phyloP scores from a whole-genome alignment of 768 basidiomycete species.

The Boletus vermiculosoides region DNA sequence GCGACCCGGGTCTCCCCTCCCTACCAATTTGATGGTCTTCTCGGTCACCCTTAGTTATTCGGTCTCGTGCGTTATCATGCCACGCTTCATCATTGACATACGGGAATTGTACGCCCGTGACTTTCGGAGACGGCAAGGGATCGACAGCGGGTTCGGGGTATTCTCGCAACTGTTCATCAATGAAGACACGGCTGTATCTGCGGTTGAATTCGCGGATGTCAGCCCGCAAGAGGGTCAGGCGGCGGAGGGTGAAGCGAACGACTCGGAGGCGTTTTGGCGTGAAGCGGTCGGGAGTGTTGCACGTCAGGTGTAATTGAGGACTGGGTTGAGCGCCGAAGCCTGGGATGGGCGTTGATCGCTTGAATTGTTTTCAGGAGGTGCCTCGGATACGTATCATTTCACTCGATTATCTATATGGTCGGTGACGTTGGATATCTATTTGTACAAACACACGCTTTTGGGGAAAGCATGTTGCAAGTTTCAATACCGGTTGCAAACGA shows the following conservation, averaged over 20 bases:
- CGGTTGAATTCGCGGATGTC: not conserved
- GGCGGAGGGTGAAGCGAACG: not conserved
- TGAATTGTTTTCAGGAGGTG: not conserved
- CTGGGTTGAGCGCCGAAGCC: not conserved
- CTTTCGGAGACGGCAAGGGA: not conserved
- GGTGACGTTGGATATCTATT: not conserved
- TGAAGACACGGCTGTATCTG: not conserved
- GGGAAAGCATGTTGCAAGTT: too few species aligned
- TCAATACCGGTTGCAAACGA: too few species aligned
- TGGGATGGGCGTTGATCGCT: not conserved
- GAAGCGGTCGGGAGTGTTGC: too few species aligned
- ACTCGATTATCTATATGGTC: not conserved
- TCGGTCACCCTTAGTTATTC: constrained; percentile 1
- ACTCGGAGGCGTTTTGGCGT: not conserved
- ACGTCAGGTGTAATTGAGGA: not conserved
- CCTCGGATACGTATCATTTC: not conserved
- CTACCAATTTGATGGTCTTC: not conserved
- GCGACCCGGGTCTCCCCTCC: not conserved
- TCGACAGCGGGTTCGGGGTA: constrained; percentile 16
- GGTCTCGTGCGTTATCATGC: constrained; percentile 2
- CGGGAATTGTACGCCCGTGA: constrained; percentile 6
- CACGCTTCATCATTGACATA: constrained; percentile 17
- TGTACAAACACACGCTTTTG: not conserved
- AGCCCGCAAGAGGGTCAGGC: not conserved
- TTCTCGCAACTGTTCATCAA: not conserved